Evolutionary conservation across 2,329 filamentous ascomycete species (phyloP), one percentile per base, ranked within the genome.

Genomic region (Cercospora nicotianae): DNA sequence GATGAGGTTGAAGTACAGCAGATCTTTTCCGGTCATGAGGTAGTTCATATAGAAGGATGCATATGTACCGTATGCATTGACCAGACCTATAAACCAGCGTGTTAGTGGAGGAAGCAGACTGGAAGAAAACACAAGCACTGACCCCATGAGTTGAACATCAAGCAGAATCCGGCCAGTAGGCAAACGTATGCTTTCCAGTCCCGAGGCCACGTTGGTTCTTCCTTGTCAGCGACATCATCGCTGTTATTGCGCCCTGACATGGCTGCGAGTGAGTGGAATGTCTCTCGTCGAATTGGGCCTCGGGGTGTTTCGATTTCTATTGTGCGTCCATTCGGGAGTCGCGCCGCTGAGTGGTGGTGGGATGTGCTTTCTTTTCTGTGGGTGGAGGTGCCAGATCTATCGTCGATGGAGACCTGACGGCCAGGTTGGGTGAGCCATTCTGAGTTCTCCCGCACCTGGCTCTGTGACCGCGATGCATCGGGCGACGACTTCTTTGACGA

Each of bases 1-100:
- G 66, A 85, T 79, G 51, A 85, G 74, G 68, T 84, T 84, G 59
- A 84, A 75, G 45, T 79, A 72, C 7, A 83, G 71, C 33, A 83
- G 75, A 67, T 81, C 79, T 20, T 76, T 69, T 5, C 73, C 75
- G 5, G 78, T 77, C 2, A 85, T 75, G 9, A 84, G 79, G 57
- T 80, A 75, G 60, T 83, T 79, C 67, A 80, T 80, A 72, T 85
- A 85, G 74, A 81, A 84, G 1, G 82, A 83, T 1, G 81, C 77
- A 74, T 82, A 85, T 3, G 83, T 84, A 42, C 83, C 83, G 66
- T 83, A 85, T 5, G 82, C 80, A 68, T 84, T 84, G 33, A 84
- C 81, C 1, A 84, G 65, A 20, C 62, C 62, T 63, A 30, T 26
- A 13, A 20, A 33, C 16, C 13, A 7, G 33, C 28, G 10, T 12